Evolutionary conservation across 768 basidiomycete genomes (phyloP).

Genomic region (Lactarius tabidus): DNA sequence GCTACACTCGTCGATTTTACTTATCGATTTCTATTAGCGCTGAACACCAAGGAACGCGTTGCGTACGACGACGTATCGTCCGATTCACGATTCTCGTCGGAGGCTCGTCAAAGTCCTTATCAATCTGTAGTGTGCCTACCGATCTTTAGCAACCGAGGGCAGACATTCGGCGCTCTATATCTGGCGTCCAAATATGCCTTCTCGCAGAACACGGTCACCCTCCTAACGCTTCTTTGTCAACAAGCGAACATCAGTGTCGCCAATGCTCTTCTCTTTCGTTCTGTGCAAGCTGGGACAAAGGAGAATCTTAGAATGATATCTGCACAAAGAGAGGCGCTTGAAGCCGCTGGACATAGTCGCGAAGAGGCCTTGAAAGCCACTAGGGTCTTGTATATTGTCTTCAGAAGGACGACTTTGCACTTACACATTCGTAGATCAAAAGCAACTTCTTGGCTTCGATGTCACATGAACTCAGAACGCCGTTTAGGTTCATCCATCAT

Average conservation of each 20-base stretch:
- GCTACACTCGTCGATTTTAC: neutral
- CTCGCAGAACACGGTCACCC: constrained; percentile 54
- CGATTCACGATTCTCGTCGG: constrained; percentile 66
- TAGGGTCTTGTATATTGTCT: constrained; percentile 41
- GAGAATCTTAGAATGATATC: constrained; percentile 77
- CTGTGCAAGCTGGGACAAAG: constrained; percentile 67
- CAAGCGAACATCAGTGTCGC: constrained; percentile 75
- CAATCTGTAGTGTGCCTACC: constrained; percentile 66
- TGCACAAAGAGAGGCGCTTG: constrained; percentile 63
- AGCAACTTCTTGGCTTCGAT: constrained; percentile 73
- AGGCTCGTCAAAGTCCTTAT: constrained; percentile 56
- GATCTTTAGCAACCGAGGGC: constrained; percentile 69
- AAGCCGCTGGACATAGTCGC: constrained; percentile 63
- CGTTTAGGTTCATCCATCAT: constrained; percentile 52
- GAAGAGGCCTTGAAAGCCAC: constrained; percentile 73
- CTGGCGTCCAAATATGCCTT: constrained; percentile 64
- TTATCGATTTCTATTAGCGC: constrained; percentile 36
- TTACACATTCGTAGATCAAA: constrained; percentile 50
- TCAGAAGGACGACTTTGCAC: constrained; percentile 5
- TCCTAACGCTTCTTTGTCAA: constrained; percentile 62
- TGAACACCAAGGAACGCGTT: constrained; percentile 61
- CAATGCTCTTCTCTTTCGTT: constrained; percentile 70
- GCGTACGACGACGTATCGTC: constrained; percentile 57
- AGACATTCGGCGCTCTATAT: constrained; percentile 70
- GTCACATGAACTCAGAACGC: constrained; percentile 75